These are phyloP conservation scores for Musa balbisiana DNA, from an alignment of 202 grass and related monocot genomes.

Conservation along the genomic window DNA sequence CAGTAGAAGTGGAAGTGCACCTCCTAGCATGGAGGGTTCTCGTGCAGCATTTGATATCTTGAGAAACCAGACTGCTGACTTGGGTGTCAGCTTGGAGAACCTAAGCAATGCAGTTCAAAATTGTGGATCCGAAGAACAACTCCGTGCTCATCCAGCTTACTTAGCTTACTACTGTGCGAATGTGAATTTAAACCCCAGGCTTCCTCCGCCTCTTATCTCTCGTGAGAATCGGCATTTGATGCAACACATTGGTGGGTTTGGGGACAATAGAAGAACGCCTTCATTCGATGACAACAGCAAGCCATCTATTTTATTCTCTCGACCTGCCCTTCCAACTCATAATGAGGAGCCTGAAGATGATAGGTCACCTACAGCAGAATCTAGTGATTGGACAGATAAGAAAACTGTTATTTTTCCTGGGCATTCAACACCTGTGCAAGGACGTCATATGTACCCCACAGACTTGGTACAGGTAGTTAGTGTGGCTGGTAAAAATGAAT, in stretches of 20 bases:
- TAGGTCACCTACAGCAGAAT: slow-evolving; percentile 55
- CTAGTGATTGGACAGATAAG: slow-evolving; percentile 30
- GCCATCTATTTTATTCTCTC: slow-evolving; percentile 47
- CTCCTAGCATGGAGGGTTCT: slow-evolving; percentile 95
- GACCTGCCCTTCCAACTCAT: slow-evolving; percentile 69
- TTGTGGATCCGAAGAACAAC: slow-evolving; percentile 54
- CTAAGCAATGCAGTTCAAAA: slow-evolving; percentile 28
- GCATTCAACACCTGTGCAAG: slow-evolving; percentile 29
- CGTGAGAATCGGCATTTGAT: slow-evolving; percentile 68
- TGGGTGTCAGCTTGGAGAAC: slow-evolving; percentile 39
- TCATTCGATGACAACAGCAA: slow-evolving; percentile 61
- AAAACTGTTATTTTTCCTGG: slow-evolving; percentile 30
- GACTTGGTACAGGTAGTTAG: slow-evolving; percentile 49
- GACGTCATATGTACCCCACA: slow-evolving; percentile 23
- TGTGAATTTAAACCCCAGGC: slow-evolving; percentile 90
- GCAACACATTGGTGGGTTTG: slow-evolving; percentile 47
- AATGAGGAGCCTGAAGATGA: slow-evolving; percentile 96
- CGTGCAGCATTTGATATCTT: slow-evolving; percentile 58
- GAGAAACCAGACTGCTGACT: slow-evolving; percentile 36
- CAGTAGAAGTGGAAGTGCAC: slow-evolving; percentile 85
- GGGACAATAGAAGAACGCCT: slow-evolving; percentile 37
- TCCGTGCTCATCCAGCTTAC: slow-evolving; percentile 76
- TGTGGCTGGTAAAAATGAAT: background rate
- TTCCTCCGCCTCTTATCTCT: slow-evolving; percentile 82
- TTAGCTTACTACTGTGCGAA: slow-evolving; percentile 84